phyloP scores from a whole-genome alignment of 257 asterid genomes.

The Gentiana macrophylla region DNA sequence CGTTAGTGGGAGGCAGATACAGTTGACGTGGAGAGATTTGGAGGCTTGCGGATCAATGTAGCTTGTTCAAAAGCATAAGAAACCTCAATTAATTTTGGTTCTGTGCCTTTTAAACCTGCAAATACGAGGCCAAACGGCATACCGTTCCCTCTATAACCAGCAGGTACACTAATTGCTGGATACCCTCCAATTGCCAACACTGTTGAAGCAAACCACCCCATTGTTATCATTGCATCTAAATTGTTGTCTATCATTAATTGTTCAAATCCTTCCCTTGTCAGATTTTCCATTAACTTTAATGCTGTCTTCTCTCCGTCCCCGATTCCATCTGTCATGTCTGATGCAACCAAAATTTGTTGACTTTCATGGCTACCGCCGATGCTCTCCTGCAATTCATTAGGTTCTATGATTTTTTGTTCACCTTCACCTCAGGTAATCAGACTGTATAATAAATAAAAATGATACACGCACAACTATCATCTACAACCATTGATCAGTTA shows the following conservation, averaged over 20 bases:
- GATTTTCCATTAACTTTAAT: constrained; percentile 29
- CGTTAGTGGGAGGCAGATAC: too few species aligned
- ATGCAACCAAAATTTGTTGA: constrained; percentile 43
- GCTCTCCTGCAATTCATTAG: not conserved
- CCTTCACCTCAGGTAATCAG: not conserved
- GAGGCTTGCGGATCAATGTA: constrained; percentile 43
- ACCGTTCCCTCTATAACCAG: constrained; percentile 46
- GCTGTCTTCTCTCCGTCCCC: constrained; percentile 35
- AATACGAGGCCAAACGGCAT: constrained; percentile 56
- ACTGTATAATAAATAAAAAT: not conserved
- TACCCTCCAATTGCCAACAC: constrained; percentile 59
- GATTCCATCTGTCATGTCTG: constrained; percentile 41
- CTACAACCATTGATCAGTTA: too few species aligned
- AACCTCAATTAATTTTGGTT: constrained; percentile 45
- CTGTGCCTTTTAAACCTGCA: constrained; percentile 57
- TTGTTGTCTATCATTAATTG: constrained; percentile 40
- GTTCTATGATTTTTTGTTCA: not conserved
- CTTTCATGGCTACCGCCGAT: constrained; percentile 6
- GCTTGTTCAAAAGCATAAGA: constrained; percentile 64
- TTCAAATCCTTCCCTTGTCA: constrained; percentile 41
- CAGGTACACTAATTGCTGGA: constrained; percentile 57
- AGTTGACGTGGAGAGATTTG: constrained; percentile 12
- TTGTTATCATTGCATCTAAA: constrained; percentile 44
- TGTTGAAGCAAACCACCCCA: constrained; percentile 27
- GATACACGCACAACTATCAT: not conserved